phyloP scores from a whole-genome alignment of 139 green algal species.

The Asterochloris erici region DNA sequence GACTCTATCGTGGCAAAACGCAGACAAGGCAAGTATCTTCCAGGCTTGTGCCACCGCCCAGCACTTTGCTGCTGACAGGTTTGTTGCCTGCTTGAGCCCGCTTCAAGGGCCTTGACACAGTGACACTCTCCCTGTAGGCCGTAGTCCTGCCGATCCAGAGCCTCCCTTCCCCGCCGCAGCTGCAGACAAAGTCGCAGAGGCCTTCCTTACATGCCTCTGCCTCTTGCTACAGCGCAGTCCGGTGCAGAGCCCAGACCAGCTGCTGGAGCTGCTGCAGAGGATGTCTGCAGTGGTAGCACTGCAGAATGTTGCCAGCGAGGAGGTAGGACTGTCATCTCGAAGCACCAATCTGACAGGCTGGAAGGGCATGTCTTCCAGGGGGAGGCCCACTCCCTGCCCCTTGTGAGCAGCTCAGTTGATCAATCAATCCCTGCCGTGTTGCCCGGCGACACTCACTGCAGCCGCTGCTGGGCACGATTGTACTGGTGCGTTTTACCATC shows the following conservation, averaged over 20 bases:
- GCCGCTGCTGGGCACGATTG: no score
- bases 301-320: not conserved
- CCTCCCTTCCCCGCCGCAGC: constrained; percentile 34
- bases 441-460: no score
- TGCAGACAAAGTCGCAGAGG: constrained; percentile 53
- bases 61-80: no score
- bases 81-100: no score
- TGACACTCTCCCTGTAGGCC: not conserved
- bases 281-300: constrained; percentile 46
- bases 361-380: no score
- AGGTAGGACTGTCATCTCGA: no score
- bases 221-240: constrained; percentile 8
- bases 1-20: constrained; percentile 39
- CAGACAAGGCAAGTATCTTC: not conserved
- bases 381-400: no score
- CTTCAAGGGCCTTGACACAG: no score
- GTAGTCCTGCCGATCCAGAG: not conserved
- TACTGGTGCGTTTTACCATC: no score
- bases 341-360: no score
- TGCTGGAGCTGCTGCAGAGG: constrained; percentile 43
- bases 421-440: no score
- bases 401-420: no score
- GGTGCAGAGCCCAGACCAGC: not conserved
- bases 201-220: constrained; percentile 23
- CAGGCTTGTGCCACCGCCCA: not conserved